Conservation (phyloP, 257 asterid genomes). For the Solanum dulcamara region DNA sequence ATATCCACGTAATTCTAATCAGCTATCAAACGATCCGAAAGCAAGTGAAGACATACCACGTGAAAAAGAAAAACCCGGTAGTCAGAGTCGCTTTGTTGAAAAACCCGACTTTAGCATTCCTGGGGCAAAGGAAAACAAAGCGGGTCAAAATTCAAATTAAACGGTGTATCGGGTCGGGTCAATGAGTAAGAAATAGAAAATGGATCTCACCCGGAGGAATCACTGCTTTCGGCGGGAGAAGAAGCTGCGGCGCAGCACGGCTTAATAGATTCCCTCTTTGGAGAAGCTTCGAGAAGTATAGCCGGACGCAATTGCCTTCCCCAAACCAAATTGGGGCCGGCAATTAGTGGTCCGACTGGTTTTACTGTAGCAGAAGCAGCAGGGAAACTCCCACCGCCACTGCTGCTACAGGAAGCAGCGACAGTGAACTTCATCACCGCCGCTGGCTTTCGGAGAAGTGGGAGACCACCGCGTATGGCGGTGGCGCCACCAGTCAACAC, state of each 20-base stretch:
- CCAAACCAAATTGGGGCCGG: slow-evolving; percentile 52
- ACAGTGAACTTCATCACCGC: slow-evolving; percentile 23
- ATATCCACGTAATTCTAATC: neutral
- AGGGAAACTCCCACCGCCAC: neutral
- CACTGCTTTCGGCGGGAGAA: slow-evolving; percentile 64
- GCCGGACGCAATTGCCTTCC: slow-evolving; percentile 80
- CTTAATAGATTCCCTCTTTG: slow-evolving; percentile 34
- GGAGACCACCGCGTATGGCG: slow-evolving; percentile 38
- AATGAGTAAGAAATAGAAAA: slow-evolving; percentile 11
- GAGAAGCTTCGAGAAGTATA: slow-evolving; percentile 46
- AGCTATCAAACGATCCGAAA: neutral
- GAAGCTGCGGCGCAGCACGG: slow-evolving; percentile 72
- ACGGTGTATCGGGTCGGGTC: neutral
- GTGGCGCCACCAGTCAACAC: slow-evolving; percentile 54
- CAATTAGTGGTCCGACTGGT: slow-evolving; percentile 25
- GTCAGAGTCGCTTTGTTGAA: slow-evolving; percentile 57
- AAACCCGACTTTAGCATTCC: slow-evolving; percentile 70
- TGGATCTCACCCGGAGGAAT: slow-evolving; percentile 88
- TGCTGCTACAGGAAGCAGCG: neutral
- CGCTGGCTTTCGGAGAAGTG: slow-evolving; percentile 35
- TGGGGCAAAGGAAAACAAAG: slow-evolving; percentile 2
- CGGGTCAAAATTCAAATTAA: neutral
- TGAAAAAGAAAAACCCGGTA: slow-evolving; percentile 97
- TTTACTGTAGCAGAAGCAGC: neutral
- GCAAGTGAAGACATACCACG: slow-evolving; percentile 63